phyloP scores from a whole-genome alignment of 23 red algal genomes.

The Gracilariopsis chorda region DNA sequence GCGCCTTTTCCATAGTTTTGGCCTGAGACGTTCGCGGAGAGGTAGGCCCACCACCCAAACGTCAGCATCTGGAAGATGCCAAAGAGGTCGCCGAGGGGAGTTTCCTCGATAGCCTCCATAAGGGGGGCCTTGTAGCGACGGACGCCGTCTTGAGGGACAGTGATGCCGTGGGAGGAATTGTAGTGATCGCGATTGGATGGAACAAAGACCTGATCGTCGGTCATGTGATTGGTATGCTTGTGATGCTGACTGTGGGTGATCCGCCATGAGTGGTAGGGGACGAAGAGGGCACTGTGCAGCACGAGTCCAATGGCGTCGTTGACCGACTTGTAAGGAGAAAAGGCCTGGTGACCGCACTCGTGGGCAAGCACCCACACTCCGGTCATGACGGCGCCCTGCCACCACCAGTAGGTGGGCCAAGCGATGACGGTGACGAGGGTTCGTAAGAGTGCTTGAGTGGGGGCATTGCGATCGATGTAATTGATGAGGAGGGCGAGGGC shows the following conservation, averaged over 20 bases:
- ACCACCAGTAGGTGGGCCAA: slow-evolving; percentile 77
- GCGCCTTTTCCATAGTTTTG: slow-evolving; percentile 56
- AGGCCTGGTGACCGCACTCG: slow-evolving; percentile 94
- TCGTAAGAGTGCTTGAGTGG: neutral
- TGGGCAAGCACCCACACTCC: slow-evolving; percentile 96
- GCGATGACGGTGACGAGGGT: slow-evolving; percentile 20
- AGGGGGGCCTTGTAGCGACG: slow-evolving; percentile 27
- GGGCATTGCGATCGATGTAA: slow-evolving; percentile 14
- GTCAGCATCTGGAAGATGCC: slow-evolving; percentile 73
- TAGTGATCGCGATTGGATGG: slow-evolving; percentile 51
- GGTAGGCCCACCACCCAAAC: slow-evolving; percentile 87
- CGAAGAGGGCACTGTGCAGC: slow-evolving; percentile 78
- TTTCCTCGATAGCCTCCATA: slow-evolving; percentile 56
- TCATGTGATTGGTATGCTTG: slow-evolving; percentile 84
- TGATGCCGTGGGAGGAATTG: slow-evolving; percentile 27
- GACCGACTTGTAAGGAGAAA: slow-evolving; percentile 66
- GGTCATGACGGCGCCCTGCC: slow-evolving; percentile 87
- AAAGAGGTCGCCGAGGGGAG: slow-evolving; percentile 64
- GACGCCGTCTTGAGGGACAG: neutral
- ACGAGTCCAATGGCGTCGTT: slow-evolving; percentile 87
- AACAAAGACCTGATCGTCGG: slow-evolving; percentile 74
- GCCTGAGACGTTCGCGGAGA: slow-evolving; percentile 55
- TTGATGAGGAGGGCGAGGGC: slow-evolving; percentile 33
- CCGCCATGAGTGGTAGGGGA: slow-evolving; percentile 91
- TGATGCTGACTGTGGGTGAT: slow-evolving; percentile 89